Conservation (phyloP, 805 yeast species). For the Vanderwaltozyma tropicalis region DNA sequence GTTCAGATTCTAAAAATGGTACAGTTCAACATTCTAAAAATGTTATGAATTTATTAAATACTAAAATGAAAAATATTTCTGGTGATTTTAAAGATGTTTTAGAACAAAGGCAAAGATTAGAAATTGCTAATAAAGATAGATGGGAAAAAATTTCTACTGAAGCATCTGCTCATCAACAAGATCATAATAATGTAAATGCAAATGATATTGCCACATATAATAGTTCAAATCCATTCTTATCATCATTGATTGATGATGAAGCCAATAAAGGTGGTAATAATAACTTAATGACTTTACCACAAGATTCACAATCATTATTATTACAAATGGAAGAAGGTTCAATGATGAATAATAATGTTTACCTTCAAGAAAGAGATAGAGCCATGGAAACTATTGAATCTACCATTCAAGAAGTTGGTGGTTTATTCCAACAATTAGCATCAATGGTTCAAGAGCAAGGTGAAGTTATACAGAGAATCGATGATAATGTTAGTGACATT, state of each 20-base stretch:
- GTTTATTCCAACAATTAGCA: conserved; percentile 86
- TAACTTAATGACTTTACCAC: conserved; percentile 60
- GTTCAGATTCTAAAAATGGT: conserved; percentile 1
- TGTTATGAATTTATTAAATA: conserved; percentile 77
- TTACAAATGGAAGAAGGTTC: conserved; percentile 79
- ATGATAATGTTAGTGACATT: conserved; percentile 88
- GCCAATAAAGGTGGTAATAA: conserved; percentile 7
- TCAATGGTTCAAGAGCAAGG: conserved; percentile 98
- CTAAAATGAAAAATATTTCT: conserved; percentile 83
- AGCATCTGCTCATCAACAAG: conserved; percentile 3
- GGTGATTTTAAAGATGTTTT: conserved; percentile 87
- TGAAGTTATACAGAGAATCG: conserved; percentile 90
- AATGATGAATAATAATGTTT: conserved; percentile 36
- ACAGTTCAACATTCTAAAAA: conserved; percentile 65
- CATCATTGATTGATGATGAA: conserved; percentile 23
- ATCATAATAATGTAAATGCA: conserved; percentile 1
- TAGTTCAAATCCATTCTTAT: conserved; percentile 33
- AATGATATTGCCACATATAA: conserved; percentile 17
- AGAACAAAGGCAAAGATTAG: conserved; percentile 76
- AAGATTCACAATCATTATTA: conserved; percentile 56
- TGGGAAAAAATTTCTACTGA: conserved; percentile 63
- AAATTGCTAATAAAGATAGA: conserved; percentile 67
- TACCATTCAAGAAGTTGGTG: conserved; percentile 96
- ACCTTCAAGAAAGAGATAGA: conserved; percentile 69
- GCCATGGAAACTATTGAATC: conserved; percentile 95